Base-by-base conservation (phyloP, 1,139 yeast genomes). In the Pichia terricola region DNA sequence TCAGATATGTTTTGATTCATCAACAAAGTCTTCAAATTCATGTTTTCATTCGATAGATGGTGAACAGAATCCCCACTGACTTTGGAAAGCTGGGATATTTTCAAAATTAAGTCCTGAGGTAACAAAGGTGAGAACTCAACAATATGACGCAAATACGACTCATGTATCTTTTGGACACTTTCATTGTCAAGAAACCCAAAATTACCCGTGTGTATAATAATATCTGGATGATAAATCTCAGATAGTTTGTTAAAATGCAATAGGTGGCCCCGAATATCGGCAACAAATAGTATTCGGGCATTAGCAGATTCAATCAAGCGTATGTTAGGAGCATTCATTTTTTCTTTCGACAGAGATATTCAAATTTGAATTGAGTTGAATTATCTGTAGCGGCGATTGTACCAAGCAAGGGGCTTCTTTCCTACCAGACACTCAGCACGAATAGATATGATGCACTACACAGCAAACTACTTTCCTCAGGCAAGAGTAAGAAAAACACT, bases 111-210 rank as follows among this genome's bases (percentile, higher is more conserved):
- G 2, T 68, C 65, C n/a, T 65, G 65, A 11, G 73, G 73, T 31
- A 81, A 56, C 22, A 79, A 67, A 16, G 82, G 82, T 49, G 81
- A 78, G 54, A 80, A 81, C 46, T 81, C 82, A 25, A 81, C 81
- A 36, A 82, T 76, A 53, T 80, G 87, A 49, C 83, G 73, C 41
- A 76, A 56, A 53, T 74, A 76, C 26, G 70, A 67, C 45, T 74
- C 70, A 49, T 76, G 80, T 44, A 80, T 75, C 49, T 73, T 67
- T 9, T 62, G 65, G n/a, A 81, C 68, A 34, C 85, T 76, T 22
- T 71, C 72, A 34, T 63, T 63, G 55, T 81, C 83, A 65, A 84
- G 78, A 58, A 84, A 81, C 16, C 94, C 94, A 64, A 84, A 83
- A 53, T 81, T 81, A 16, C 94, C 94, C 2, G 88, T 79, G 58